Evolutionary conservation across 1,284 basidiomycete species (phyloP).

Genomic region (Cryptococcus sp.): DNA sequence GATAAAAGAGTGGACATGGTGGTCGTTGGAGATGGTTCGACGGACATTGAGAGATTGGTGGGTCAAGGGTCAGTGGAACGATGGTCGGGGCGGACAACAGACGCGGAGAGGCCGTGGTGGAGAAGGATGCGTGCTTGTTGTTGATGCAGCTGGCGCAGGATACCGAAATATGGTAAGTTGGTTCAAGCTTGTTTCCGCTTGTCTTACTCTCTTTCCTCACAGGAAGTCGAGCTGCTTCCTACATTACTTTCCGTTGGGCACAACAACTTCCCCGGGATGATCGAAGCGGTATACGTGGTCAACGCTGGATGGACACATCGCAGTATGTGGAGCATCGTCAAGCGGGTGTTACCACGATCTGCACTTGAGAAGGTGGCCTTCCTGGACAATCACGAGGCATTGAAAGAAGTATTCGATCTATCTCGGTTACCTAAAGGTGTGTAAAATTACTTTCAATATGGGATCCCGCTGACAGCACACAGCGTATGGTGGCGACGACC

Average conservation of each 20-base stretch:
- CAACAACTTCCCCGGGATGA: constrained; percentile 50
- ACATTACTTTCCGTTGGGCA: constrained; percentile 45
- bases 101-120: constrained; percentile 24
- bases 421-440: constrained; percentile 36
- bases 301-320: constrained; percentile 58
- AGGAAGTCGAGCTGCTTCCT: constrained; percentile 53
- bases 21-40: constrained; percentile 44
- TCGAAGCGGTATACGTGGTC: constrained; percentile 53
- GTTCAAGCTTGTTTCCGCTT: neutral
- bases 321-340: constrained; percentile 56
- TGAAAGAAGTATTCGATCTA: constrained; percentile 40
- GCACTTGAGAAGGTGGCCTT: constrained; percentile 56
- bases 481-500: constrained; percentile 38
- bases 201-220: constrained; percentile 3
- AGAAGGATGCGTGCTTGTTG: constrained; percentile 43
- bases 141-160: constrained; percentile 48
- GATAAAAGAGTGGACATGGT: constrained; percentile 49
- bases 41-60: constrained; percentile 42
- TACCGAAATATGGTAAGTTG: constrained; percentile 50
- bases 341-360: constrained; percentile 54
- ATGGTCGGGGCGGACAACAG: neutral
- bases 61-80: constrained; percentile 22
- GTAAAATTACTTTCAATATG: constrained; percentile 4
- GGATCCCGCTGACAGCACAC: neutral
- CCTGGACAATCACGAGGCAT: constrained; percentile 30